These are phyloP conservation scores for Colletotrichum sublineola DNA, from an alignment of 2,329 filamentous ascomycete species.

Conservation along the genomic window DNA sequence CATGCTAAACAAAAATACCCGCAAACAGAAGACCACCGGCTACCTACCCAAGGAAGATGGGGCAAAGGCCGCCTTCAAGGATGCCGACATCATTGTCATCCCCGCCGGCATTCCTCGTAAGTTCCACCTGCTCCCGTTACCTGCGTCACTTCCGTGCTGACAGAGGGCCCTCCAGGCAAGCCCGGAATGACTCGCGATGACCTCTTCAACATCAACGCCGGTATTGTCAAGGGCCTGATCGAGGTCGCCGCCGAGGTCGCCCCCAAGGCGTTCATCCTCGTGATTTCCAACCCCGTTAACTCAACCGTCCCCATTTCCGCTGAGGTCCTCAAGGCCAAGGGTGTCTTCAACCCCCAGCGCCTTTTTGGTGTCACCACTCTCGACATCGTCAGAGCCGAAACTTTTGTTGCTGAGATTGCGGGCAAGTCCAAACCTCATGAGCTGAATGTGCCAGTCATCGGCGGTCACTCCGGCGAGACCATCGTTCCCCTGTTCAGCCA, in stretches of 20 bases:
- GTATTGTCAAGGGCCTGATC: slow-evolving; percentile 94
- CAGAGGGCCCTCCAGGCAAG: slow-evolving; percentile 75
- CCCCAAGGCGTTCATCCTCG: slow-evolving; percentile 93
- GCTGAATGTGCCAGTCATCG: slow-evolving; percentile 90
- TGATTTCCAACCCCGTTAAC: slow-evolving; percentile 99
- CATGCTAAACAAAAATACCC: slow-evolving; percentile 26
- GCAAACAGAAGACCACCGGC: slow-evolving; percentile 80
- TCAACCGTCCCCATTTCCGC: slow-evolving; percentile 97
- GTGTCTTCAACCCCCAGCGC: slow-evolving; percentile 93
- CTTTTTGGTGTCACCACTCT: slow-evolving; percentile 99
- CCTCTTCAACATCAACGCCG: slow-evolving; percentile 99
- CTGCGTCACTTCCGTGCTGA: slow-evolving; percentile 8
- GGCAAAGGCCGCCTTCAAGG: slow-evolving; percentile 88
- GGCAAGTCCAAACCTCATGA: slow-evolving; percentile 87
- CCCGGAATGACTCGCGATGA: slow-evolving; percentile 99
- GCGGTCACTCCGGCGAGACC: slow-evolving; percentile 97
- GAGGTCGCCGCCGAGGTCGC: slow-evolving; percentile 88
- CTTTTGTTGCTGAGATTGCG: slow-evolving; percentile 88
- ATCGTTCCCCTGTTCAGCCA: slow-evolving; percentile 98
- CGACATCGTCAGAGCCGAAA: slow-evolving; percentile 97
- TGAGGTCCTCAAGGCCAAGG: slow-evolving; percentile 93
- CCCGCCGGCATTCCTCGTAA: slow-evolving; percentile 97
- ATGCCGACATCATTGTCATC: slow-evolving; percentile 96
- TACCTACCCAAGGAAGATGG: slow-evolving; percentile 90
- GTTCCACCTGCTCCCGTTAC: slow-evolving; percentile 51